Conservation (phyloP, 192 early-diverging fungal genomes). For the Gaertneriomyces semiglobifer region DNA sequence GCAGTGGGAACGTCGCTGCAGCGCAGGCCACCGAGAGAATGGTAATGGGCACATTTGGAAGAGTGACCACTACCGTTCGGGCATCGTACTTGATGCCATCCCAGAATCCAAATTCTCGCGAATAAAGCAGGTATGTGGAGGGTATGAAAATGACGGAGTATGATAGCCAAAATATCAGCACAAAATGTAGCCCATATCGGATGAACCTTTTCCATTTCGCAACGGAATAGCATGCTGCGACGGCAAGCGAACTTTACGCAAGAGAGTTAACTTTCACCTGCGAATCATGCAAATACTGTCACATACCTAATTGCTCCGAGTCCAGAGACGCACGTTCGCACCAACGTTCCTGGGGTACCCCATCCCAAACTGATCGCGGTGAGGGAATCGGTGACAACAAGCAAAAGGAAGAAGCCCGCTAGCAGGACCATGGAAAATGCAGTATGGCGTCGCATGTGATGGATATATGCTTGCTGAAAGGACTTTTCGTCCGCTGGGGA, state of each 20-base stretch:
- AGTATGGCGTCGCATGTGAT: conserved; percentile 3
- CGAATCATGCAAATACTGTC: too few species aligned
- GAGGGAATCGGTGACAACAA: neutral
- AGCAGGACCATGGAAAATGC: neutral
- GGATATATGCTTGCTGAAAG: neutral
- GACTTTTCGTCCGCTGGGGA: neutral
- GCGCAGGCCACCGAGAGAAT: neutral
- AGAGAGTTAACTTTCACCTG: neutral
- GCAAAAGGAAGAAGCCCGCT: neutral
- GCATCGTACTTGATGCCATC: neutral
- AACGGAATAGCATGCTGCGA: neutral
- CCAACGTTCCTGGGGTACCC: neutral
- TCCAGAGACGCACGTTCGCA: too few species aligned
- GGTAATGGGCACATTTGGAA: neutral
- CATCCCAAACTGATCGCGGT: neutral
- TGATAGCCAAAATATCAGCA: neutral
- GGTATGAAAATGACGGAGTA: conserved; percentile 1
- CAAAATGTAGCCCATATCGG: neutral
- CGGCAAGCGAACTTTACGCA: neutral
- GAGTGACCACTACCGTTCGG: neutral
- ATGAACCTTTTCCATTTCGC: neutral
- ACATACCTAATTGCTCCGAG: too few species aligned
- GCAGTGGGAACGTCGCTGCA: conserved; percentile 1
- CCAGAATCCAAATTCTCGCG: neutral
- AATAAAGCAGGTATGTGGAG: neutral